phyloP scores from a whole-genome alignment of 1,284 basidiomycete species.

The Puccinia horiana region DNA sequence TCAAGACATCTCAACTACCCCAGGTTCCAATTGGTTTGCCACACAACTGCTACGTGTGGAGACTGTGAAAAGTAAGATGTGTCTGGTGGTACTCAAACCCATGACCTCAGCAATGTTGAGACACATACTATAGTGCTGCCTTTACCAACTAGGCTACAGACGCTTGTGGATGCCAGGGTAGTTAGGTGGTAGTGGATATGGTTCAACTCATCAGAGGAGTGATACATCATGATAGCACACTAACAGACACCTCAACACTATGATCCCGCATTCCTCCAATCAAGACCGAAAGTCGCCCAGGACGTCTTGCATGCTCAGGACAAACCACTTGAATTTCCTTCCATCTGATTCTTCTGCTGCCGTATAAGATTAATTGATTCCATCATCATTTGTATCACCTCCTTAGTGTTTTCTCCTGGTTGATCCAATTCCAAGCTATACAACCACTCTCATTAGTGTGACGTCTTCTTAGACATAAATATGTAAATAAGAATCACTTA shows the following conservation, averaged over 20 bases:
- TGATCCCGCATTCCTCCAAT: constrained; percentile 3
- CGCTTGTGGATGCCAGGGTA: no score
- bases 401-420: not conserved
- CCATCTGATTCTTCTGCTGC: not conserved
- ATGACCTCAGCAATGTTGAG: no score
- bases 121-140: no score
- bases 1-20: not conserved
- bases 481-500: not conserved
- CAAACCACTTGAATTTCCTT: not conserved
- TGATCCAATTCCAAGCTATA: not conserved
- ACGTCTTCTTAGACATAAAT: not conserved
- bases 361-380: not conserved
- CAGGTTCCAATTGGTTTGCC: constrained; percentile 8
- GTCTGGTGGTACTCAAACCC: no score
- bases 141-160: no score
- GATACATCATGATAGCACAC: no score
- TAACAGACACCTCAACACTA: not conserved
- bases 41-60: not conserved
- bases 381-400: constrained; percentile 7
- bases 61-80: not conserved
- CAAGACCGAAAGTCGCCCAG: not conserved
- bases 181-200: no score
- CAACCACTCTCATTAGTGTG: not conserved
- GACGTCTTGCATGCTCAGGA: not conserved
- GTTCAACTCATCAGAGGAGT: no score